Evolutionary conservation across 768 basidiomycete species (phyloP).

Genomic region (Collybia mongolica): DNA sequence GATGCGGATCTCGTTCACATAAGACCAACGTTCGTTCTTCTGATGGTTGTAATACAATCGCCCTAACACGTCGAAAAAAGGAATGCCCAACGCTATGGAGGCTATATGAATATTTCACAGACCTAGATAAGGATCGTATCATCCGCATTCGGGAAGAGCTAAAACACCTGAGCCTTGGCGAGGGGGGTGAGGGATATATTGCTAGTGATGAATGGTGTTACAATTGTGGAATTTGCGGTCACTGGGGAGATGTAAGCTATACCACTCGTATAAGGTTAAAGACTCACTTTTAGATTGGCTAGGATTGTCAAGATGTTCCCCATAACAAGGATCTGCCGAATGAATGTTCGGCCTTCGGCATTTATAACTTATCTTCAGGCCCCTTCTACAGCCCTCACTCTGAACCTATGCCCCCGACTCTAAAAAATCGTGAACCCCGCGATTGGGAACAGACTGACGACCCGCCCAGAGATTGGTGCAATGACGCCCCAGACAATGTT

Average conservation of each 20-base stretch:
- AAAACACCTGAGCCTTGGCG: constrained; percentile 48
- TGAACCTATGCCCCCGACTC: constrained; percentile 24
- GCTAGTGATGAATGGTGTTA: constrained; percentile 78
- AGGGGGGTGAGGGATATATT: constrained; percentile 80
- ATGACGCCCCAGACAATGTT: constrained; percentile 53
- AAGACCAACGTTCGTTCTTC: constrained; percentile 54
- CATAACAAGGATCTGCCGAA: constrained; percentile 38
- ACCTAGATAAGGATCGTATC: constrained; percentile 45
- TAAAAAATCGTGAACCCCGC: constrained; percentile 30
- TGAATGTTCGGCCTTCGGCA: constrained; percentile 70
- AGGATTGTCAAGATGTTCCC: constrained; percentile 60
- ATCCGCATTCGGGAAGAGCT: constrained; percentile 48
- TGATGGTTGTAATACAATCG: background rate
- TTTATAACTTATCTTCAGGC: constrained; percentile 56
- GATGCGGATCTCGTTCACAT: constrained; percentile 68
- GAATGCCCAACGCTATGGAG: constrained; percentile 86
- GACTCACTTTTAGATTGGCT: constrained; percentile 3
- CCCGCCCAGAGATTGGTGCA: constrained; percentile 45
- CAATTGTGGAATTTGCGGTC: constrained; percentile 71
- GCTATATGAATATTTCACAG: constrained; percentile 69
- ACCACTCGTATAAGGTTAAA: background rate
- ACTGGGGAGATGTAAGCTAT: constrained; percentile 74
- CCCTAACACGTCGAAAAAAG: constrained; percentile 29
- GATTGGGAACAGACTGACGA: constrained; percentile 41
- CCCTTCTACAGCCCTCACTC: constrained; percentile 57